Evolutionary conservation across 1,284 basidiomycete genomes (phyloP).

Genomic region (Ustilago tritici): DNA sequence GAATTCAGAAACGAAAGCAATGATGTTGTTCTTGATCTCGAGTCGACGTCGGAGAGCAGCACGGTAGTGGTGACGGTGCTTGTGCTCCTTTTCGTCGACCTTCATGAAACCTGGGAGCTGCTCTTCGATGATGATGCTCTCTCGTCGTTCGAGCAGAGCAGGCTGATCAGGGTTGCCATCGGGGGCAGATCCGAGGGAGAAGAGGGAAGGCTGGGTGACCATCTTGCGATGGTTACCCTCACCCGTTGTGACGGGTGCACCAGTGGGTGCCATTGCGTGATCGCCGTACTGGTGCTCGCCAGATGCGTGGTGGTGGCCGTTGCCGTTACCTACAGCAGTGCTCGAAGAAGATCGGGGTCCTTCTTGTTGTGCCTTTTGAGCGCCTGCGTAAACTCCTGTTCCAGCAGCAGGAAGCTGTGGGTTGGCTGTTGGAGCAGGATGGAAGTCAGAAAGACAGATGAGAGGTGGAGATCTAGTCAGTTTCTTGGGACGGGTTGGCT

Average conservation of each 20-base stretch:
- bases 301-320: background rate
- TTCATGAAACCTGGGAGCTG: constrained; percentile 52
- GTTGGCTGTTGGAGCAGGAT: constrained; percentile 19
- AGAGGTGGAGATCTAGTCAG: background rate
- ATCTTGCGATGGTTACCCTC: constrained; percentile 31
- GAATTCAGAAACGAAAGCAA: constrained; percentile 72
- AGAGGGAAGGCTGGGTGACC: constrained; percentile 38
- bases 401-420: constrained; percentile 34
- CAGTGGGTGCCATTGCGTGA: constrained; percentile 31
- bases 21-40: constrained; percentile 74
- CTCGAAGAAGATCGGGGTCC: constrained; percentile 8
- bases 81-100: constrained; percentile 47
- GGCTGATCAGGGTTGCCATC: constrained; percentile 13
- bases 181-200: constrained; percentile 25
- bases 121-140: constrained; percentile 41
- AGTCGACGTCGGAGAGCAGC: constrained; percentile 36
- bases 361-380: constrained; percentile 3
- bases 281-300: constrained; percentile 31
- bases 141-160: constrained; percentile 31
- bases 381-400: constrained; percentile 30
- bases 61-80: constrained; percentile 47
- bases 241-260: constrained; percentile 34
- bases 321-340: constrained; percentile 20
- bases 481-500: background rate
- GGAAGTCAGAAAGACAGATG: background rate